These are phyloP conservation scores for Pleurotus djamor DNA, from an alignment of 768 basidiomycete species.

Conservation along the genomic window DNA sequence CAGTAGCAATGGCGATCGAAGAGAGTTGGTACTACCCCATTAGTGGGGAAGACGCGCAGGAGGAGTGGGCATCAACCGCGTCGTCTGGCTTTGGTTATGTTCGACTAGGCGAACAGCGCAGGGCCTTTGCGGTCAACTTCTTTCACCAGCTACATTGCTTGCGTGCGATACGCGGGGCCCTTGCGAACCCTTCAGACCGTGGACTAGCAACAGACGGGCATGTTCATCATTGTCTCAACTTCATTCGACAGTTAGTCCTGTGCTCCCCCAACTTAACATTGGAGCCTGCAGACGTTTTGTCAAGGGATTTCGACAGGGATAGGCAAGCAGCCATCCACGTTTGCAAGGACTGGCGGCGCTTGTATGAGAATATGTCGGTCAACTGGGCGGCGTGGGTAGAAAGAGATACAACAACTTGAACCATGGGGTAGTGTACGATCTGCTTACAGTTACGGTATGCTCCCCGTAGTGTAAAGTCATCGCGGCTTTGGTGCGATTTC, in stretches of 20 bases:
- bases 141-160: conserved; percentile 33
- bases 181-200: conserved; percentile 1
- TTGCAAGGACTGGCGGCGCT: conserved; percentile 20
- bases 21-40: conserved; percentile 26
- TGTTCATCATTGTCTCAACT: conserved; percentile 18
- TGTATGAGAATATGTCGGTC: conserved; percentile 14
- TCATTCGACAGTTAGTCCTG: conserved; percentile 17
- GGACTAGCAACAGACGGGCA: conserved; percentile 7
- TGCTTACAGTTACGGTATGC: no score
- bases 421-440: neutral
- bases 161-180: conserved; percentile 15
- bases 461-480: no score
- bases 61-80: conserved; percentile 23
- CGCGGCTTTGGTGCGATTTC: no score
- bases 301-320: conserved; percentile 12
- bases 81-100: conserved; percentile 25
- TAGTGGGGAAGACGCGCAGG: conserved; percentile 16
- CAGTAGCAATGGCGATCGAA: conserved; percentile 20
- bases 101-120: conserved; percentile 23
- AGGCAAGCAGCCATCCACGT: conserved; percentile 17
- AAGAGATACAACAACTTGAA: neutral
- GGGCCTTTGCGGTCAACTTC: conserved; percentile 25
- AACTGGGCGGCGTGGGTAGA: conserved; percentile 22
- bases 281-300: conserved; percentile 15
- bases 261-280: conserved; percentile 16